Percentiles rank a stretch among this genome's conserved stretches.
Evolutionary conservation across 495 filamentous ascomycete genomes (phyloP).

Genomic region (Hypoxylon crocopeplum): DNA sequence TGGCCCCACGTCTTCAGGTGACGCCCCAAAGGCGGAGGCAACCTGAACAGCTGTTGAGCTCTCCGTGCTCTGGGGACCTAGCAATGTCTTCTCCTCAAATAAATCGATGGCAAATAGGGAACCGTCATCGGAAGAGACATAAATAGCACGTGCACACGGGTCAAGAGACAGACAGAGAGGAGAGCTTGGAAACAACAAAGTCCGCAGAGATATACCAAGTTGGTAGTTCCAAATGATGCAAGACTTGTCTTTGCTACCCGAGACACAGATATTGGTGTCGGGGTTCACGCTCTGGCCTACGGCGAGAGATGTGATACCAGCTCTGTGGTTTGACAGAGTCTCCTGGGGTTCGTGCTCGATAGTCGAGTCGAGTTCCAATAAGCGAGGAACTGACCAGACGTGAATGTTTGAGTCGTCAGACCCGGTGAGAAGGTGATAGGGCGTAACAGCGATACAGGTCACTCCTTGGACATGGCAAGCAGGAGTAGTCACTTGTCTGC

Average conservation of each 20-base stretch:
- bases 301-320: conserved; percentile 73
- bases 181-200: conserved; percentile 74
- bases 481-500: conserved; percentile 85
- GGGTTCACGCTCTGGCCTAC: conserved; percentile 69
- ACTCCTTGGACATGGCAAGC: conserved; percentile 87
- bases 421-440: conserved; percentile 83
- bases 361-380: conserved; percentile 66
- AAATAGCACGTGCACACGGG: conserved; percentile 82
- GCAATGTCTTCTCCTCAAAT: conserved; percentile 63
- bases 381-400: conserved; percentile 80
- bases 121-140: conserved; percentile 82
- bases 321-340: conserved; percentile 79
- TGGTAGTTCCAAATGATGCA: conserved; percentile 90
- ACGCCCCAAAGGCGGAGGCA: conserved; percentile 66
- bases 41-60: conserved; percentile 59
- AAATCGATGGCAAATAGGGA: conserved; percentile 83
- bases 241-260: conserved; percentile 79
- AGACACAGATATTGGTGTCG: conserved; percentile 75
- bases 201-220: conserved; percentile 75
- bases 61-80: conserved; percentile 61
- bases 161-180: conserved; percentile 80
- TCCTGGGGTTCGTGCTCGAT: conserved; percentile 64
- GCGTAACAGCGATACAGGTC: conserved; percentile 74
- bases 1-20: conserved; percentile 65
- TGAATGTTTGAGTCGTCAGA: conserved; percentile 88